These are phyloP conservation scores for Ogataea degrootiae DNA, from an alignment of 805 yeast genomes.

Conservation along the genomic window DNA sequence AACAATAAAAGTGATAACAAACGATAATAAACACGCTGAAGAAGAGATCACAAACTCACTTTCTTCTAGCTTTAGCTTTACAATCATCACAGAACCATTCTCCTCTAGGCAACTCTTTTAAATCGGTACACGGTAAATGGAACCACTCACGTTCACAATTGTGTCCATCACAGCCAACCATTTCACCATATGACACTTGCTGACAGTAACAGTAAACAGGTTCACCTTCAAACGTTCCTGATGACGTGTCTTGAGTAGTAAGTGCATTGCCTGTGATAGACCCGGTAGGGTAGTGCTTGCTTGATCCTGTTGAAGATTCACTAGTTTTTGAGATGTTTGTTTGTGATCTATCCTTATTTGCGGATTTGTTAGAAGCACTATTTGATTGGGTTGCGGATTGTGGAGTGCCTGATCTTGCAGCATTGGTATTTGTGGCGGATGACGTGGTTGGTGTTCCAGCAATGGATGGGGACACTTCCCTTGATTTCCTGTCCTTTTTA, in stretches of 20 bases:
- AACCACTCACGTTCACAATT: slow-evolving; percentile 96
- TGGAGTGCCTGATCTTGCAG: no score
- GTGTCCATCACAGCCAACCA: slow-evolving; percentile 99
- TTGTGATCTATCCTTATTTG: neutral
- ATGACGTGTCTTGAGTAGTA: slow-evolving; percentile 12
- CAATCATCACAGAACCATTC: slow-evolving; percentile 81
- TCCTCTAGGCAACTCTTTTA: slow-evolving; percentile 80
- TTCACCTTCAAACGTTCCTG: no score
- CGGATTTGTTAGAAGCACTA: slow-evolving; percentile 1
- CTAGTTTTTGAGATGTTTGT: neutral
- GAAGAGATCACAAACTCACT: neutral
- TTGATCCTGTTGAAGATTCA: neutral
- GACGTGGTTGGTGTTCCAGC: neutral
- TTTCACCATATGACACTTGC: slow-evolving; percentile 95
- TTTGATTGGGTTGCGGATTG: slow-evolving; percentile 1
- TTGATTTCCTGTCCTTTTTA: slow-evolving; percentile 15
- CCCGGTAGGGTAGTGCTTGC: neutral
- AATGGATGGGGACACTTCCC: neutral
- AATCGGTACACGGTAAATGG: slow-evolving; percentile 88
- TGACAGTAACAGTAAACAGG: slow-evolving; percentile 95
- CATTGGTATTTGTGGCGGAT: no score
- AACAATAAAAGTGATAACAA: no score
- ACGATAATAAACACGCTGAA: no score
- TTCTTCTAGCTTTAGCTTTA: slow-evolving; percentile 20
- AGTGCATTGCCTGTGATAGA: neutral